Conservation (phyloP, 371 early-diverging fungal species). For the Rhizomucor miehei region DNA sequence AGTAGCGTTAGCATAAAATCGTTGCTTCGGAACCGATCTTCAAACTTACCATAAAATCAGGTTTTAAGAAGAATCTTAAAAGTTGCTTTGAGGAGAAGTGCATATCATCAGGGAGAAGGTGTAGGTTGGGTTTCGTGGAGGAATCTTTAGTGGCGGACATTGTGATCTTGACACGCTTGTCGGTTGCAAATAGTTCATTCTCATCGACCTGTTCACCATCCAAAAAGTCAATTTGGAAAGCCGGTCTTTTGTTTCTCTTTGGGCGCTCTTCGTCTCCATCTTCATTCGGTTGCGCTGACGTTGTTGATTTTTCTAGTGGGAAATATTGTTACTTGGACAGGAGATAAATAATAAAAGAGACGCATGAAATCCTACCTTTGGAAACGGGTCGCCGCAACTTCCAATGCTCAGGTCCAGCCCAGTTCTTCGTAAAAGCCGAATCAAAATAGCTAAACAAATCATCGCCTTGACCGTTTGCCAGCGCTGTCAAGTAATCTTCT, state of each 20-base stretch:
- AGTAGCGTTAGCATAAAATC: no score
- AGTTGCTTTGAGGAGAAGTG: conserved; percentile 84
- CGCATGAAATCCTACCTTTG: conserved; percentile 25
- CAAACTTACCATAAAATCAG: conserved; percentile 45
- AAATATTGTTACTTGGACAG: neutral
- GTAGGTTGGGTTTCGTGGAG: conserved; percentile 17
- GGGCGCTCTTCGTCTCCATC: conserved; percentile 25
- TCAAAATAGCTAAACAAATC: conserved; percentile 91
- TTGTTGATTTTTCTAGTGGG: conserved; percentile 17
- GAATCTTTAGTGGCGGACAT: conserved; percentile 47
- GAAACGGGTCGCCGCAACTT: conserved; percentile 55
- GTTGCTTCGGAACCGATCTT: no score
- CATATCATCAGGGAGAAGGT: conserved; percentile 82
- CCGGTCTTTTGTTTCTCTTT: conserved; percentile 24
- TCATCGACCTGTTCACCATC: conserved; percentile 51
- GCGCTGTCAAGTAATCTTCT: conserved; percentile 39
- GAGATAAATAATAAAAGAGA: neutral
- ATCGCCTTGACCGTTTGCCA: conserved; percentile 41
- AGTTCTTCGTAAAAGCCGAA: conserved; percentile 70
- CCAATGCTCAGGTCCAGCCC: conserved; percentile 98
- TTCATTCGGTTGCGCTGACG: conserved; percentile 22
- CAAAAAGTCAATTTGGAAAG: conserved; percentile 59
- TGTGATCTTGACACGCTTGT: conserved; percentile 47
- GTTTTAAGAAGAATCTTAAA: conserved; percentile 79
- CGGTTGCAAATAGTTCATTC: conserved; percentile 70